Conservation (phyloP, 805 yeast species). For the Starmerella etchellsii region DNA sequence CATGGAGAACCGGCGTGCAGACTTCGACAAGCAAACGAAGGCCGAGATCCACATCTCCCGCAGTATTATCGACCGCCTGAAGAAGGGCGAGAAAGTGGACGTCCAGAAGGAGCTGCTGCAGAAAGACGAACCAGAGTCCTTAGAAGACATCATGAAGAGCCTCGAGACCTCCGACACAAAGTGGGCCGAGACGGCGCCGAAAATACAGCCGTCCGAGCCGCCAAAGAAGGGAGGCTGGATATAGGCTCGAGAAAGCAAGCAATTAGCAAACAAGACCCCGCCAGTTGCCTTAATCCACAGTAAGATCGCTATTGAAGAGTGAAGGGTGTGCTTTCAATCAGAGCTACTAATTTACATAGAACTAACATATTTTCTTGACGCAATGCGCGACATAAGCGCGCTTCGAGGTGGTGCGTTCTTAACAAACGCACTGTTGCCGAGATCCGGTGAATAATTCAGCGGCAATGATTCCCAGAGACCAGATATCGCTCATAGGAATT, state of each 20-base stretch:
- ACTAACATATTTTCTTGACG: no score
- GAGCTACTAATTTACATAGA: no score
- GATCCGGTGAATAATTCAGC: no score
- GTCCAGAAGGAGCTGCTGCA: slow-evolving; percentile 31
- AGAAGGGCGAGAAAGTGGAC: slow-evolving; percentile 33
- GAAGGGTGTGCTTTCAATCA: no score
- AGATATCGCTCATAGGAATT: no score
- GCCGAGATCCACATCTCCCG: slow-evolving; percentile 31
- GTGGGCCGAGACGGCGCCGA: slow-evolving; percentile 15
- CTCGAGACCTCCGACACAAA: slow-evolving; percentile 24
- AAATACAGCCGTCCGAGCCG: neutral
- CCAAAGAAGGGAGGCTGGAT: neutral
- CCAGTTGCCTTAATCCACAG: no score
- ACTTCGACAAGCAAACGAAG: slow-evolving; percentile 30
- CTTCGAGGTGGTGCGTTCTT: no score
- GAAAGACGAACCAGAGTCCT: slow-evolving; percentile 10
- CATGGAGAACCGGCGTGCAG: slow-evolving; percentile 31
- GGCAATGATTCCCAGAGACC: no score
- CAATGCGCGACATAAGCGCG: no score
- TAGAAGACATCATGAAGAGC: slow-evolving; percentile 22
- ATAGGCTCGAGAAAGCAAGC: neutral
- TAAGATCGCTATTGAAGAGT: no score
- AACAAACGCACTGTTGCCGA: no score
- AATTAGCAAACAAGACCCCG: no score
- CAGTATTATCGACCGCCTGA: slow-evolving; percentile 30